phyloP scores from a whole-genome alignment of 257 asterid species.

The Penstemon barbatus region DNA sequence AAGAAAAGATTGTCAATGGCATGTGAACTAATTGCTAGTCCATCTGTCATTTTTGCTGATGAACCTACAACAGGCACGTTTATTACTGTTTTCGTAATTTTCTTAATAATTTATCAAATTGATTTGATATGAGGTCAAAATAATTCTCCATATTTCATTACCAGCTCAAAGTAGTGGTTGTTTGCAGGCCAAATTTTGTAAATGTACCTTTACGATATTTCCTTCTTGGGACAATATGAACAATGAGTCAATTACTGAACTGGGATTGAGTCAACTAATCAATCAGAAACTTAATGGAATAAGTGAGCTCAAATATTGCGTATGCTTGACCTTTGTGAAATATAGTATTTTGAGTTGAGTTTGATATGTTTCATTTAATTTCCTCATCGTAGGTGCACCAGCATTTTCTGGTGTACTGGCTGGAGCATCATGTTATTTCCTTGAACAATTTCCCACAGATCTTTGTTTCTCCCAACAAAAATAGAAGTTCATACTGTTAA shows the following conservation, averaged over 20 bases:
- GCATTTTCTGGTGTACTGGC: background rate
- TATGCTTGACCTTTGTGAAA: too few relatives aligned
- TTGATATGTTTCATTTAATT: too few relatives aligned
- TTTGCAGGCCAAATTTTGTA: background rate
- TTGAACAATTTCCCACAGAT: background rate
- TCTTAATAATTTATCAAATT: conserved; percentile 12
- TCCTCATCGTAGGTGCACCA: background rate
- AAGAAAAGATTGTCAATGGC: conserved; percentile 92
- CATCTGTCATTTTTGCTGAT: conserved; percentile 95
- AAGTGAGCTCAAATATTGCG: background rate
- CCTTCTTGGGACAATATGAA: background rate
- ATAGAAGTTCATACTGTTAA: background rate
- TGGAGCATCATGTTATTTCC: background rate
- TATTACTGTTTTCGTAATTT: conserved; percentile 25
- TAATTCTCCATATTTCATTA: background rate
- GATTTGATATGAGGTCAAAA: conserved; percentile 14
- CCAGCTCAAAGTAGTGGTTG: conserved; percentile 2
- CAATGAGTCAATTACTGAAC: background rate
- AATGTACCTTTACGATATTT: background rate
- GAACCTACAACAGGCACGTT: conserved; percentile 90
- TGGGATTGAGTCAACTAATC: background rate
- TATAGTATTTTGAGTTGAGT: too few relatives aligned
- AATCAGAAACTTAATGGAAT: background rate
- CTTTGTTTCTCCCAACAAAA: background rate
- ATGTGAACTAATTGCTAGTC: conserved; percentile 98